These are phyloP conservation scores for Lasiosphaeria hispida DNA, from an alignment of 495 filamentous ascomycete species.

Conservation along the genomic window DNA sequence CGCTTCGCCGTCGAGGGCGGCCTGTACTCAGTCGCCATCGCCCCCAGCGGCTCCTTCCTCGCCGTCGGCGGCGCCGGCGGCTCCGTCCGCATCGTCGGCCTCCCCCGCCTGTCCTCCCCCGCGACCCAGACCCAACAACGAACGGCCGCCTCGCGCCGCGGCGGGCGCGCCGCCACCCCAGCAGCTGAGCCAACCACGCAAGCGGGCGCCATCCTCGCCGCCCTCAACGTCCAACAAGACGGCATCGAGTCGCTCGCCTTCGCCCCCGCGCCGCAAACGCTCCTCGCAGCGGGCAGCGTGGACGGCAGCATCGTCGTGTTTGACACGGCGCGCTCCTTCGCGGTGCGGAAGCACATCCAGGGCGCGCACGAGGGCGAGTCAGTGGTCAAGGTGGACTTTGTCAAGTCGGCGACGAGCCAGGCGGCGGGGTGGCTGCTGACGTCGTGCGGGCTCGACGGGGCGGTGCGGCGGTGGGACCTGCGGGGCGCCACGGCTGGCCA, in stretches of 20 bases:
- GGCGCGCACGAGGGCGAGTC: slow-evolving; percentile 79
- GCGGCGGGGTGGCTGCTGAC: slow-evolving; percentile 63
- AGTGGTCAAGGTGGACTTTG: slow-evolving; percentile 91
- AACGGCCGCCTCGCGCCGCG: slow-evolving; percentile 23
- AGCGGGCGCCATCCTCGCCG: slow-evolving; percentile 73
- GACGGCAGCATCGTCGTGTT: slow-evolving; percentile 89
- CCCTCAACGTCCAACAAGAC: slow-evolving; percentile 68
- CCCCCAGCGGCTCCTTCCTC: slow-evolving; percentile 71
- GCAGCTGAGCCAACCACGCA: slow-evolving; percentile 51
- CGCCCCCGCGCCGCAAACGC: slow-evolving; percentile 56
- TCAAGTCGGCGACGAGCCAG: slow-evolving; percentile 41
- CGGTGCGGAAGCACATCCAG: slow-evolving; percentile 71
- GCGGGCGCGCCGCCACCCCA: slow-evolving; percentile 18
- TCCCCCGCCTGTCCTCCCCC: slow-evolving; percentile 68
- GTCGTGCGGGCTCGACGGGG: slow-evolving; percentile 81
- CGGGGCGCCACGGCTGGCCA: slow-evolving; percentile 70
- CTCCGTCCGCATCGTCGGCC: slow-evolving; percentile 74
- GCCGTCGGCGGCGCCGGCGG: slow-evolving; percentile 88
- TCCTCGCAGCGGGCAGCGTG: slow-evolving; percentile 85
- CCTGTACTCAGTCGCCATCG: slow-evolving; percentile 78
- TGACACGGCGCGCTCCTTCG: slow-evolving; percentile 79
- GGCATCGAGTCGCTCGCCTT: slow-evolving; percentile 77
- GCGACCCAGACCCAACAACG: slow-evolving; percentile 28
- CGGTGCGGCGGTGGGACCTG: slow-evolving; percentile 82
- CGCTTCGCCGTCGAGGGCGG: slow-evolving; percentile 90